Conservation (phyloP, 2,329 filamentous ascomycete genomes). For the Paracamarosporium sp. region DNA sequence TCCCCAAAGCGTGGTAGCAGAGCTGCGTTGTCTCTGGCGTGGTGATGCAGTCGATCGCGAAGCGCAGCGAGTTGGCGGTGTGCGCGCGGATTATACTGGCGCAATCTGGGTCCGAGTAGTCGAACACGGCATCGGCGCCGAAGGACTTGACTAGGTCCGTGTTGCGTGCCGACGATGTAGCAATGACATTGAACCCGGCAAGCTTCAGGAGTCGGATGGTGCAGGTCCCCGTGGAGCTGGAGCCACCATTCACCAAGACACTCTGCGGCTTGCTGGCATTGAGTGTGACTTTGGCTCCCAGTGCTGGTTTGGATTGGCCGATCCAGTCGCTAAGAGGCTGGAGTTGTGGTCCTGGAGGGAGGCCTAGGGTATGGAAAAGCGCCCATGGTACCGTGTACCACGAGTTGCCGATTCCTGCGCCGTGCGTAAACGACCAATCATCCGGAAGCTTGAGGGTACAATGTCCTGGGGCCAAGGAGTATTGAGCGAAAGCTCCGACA, state of each 20-base stretch:
- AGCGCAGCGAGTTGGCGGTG: conserved; percentile 48
- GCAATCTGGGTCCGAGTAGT: conserved; percentile 53
- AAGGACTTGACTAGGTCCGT: conserved; percentile 16
- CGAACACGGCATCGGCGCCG: conserved; percentile 28
- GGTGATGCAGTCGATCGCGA: conserved; percentile 56
- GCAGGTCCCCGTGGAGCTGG: conserved; percentile 14
- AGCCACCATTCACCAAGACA: conserved; percentile 20
- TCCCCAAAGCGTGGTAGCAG: conserved; percentile 27
- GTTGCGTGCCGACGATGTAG: conserved; percentile 17
- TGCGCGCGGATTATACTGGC: conserved; percentile 51
- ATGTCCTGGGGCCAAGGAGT: conserved; percentile 7
- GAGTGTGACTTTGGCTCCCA: conserved; percentile 15
- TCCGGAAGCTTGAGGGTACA: conserved; percentile 15
- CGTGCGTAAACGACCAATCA: conserved; percentile 4
- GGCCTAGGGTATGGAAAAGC: conserved; percentile 10
- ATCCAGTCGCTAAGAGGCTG: conserved; percentile 13
- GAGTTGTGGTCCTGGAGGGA: conserved; percentile 10
- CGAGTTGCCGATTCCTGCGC: conserved; percentile 14
- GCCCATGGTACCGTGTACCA: conserved; percentile 7
- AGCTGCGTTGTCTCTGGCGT: conserved; percentile 17
- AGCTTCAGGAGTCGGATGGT: conserved; percentile 22
- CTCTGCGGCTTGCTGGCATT: conserved; percentile 6
- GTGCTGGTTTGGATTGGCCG: background rate
- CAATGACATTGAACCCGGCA: conserved; percentile 13
- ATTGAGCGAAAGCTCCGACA: conserved; percentile 18